Evolutionary conservation across 371 early-diverging fungal genomes (phyloP).

Genomic region (Dichotomocladium elegans): DNA sequence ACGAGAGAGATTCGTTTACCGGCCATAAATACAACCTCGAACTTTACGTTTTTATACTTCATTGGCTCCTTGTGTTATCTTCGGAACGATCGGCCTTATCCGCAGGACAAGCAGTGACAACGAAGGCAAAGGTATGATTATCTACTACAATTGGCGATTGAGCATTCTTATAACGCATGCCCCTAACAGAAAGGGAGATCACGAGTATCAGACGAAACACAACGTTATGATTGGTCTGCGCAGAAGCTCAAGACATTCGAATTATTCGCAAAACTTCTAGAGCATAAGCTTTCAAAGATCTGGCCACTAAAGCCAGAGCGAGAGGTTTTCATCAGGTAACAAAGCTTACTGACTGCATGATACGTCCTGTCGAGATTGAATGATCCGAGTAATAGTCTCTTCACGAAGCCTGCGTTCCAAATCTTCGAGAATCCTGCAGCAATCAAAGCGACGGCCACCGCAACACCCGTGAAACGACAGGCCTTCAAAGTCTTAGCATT

Average conservation of each 20-base stretch:
- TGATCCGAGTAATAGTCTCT: constrained; percentile 51
- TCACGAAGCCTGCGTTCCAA: constrained; percentile 81
- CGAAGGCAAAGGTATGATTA: too few species aligned
- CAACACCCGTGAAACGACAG: constrained; percentile 40
- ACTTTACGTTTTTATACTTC: constrained; percentile 72
- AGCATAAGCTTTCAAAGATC: constrained; percentile 68
- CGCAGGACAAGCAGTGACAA: too few species aligned
- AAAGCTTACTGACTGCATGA: background rate
- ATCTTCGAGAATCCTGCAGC: constrained; percentile 76
- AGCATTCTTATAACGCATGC: too few species aligned
- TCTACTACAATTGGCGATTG: too few species aligned
- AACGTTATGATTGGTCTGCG: constrained; percentile 56
- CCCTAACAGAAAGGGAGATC: constrained; percentile 29
- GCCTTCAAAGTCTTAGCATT: constrained; percentile 61
- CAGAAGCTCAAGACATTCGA: constrained; percentile 55
- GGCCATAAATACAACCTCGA: constrained; percentile 63
- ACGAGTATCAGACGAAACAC: constrained; percentile 20
- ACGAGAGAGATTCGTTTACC: constrained; percentile 66
- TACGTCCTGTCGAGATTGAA: background rate
- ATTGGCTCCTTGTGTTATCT: constrained; percentile 65
- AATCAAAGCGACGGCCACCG: constrained; percentile 45
- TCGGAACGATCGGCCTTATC: constrained; percentile 52
- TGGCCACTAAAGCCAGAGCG: constrained; percentile 80
- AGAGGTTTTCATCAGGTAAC: constrained; percentile 69
- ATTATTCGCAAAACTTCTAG: constrained; percentile 52